A percentile compares a stretch with the other conserved stretches of the same genome.
phyloP scores from a whole-genome alignment of 2,329 filamentous ascomycete species.

The Diplodia seriata region DNA sequence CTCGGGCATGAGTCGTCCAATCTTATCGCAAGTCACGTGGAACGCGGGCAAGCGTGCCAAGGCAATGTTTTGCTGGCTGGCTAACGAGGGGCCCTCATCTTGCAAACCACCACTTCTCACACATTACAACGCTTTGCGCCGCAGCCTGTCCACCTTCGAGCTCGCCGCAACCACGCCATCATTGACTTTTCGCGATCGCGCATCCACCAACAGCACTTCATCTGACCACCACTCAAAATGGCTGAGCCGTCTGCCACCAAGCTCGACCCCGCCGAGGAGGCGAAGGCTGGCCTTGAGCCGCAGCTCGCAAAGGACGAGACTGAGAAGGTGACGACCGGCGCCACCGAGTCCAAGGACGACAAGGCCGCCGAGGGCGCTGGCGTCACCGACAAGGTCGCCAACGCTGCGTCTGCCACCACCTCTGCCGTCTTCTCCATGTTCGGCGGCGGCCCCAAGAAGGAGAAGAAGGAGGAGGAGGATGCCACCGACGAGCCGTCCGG shows the following conservation, averaged over 20 bases:
- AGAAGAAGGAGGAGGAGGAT: slow-evolving; percentile 84
- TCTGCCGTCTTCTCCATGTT: slow-evolving; percentile 87
- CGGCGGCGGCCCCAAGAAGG: slow-evolving; percentile 95
- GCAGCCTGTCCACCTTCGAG: slow-evolving; percentile 10
- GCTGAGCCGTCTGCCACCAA: slow-evolving; percentile 48
- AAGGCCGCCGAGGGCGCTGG: slow-evolving; percentile 50
- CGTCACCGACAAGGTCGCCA: slow-evolving; percentile 48
- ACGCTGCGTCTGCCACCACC: slow-evolving; percentile 45
- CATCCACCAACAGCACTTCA: slow-evolving; percentile 10
- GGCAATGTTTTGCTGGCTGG: slow-evolving; percentile 29
- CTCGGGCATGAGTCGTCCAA: slow-evolving; percentile 21
- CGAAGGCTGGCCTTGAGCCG: slow-evolving; percentile 48
- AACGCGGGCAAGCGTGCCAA: slow-evolving; percentile 23
- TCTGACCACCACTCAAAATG: slow-evolving; percentile 26
- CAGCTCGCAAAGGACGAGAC: slow-evolving; percentile 54
- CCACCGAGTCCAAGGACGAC: slow-evolving; percentile 54
- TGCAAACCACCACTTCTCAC: slow-evolving; percentile 31
- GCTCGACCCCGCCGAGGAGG: slow-evolving; percentile 51
- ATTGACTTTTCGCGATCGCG: slow-evolving; percentile 14
- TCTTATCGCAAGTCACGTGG: slow-evolving; percentile 17
- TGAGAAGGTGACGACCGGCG: slow-evolving; percentile 52
- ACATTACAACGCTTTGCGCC: slow-evolving; percentile 18
- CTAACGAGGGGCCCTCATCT: slow-evolving; percentile 24
- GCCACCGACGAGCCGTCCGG: slow-evolving; percentile 87
- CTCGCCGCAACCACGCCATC: slow-evolving; percentile 11